A percentile compares a stretch with the other conserved stretches of the same genome.
phyloP scores from a whole-genome alignment of 2,329 filamentous ascomycete genomes.

The Epichloe scottii region DNA sequence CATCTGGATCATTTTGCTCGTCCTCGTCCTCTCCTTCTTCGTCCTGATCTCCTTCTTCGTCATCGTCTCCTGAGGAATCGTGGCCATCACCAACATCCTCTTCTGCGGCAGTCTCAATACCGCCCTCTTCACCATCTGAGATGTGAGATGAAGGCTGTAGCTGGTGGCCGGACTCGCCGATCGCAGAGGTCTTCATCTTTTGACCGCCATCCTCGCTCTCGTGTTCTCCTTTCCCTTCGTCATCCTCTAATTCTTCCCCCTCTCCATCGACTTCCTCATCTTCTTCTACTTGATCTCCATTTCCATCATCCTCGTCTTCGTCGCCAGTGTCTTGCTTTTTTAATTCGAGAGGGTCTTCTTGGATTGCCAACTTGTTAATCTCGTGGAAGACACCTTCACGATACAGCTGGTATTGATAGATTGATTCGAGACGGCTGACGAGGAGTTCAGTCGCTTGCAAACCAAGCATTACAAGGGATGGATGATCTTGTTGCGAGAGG shows the following conservation, averaged over 20 bases:
- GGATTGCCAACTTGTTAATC: conserved; percentile 64
- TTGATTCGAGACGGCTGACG: conserved; percentile 66
- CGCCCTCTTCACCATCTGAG: conserved; percentile 7
- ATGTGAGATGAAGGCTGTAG: background rate
- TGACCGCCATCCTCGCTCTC: conserved; percentile 5
- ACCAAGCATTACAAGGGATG: conserved; percentile 72
- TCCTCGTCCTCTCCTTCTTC: conserved; percentile 36
- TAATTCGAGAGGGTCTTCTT: conserved; percentile 20
- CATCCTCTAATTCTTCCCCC: background rate
- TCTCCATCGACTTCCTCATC: conserved; percentile 6
- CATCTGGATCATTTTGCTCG: conserved; percentile 39
- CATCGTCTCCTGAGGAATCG: conserved; percentile 26
- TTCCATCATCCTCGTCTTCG: conserved; percentile 8
- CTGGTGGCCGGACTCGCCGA: background rate
- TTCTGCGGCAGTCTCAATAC: conserved; percentile 20
- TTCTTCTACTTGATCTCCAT: conserved; percentile 14
- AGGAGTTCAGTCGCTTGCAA: conserved; percentile 84
- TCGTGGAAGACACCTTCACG: conserved; percentile 91
- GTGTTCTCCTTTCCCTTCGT: background rate
- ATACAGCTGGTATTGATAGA: conserved; percentile 95
- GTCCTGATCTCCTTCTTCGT: conserved; percentile 39
- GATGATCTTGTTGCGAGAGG: conserved; percentile 86
- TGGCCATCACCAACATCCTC: conserved; percentile 26
- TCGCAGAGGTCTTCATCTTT: conserved; percentile 14
- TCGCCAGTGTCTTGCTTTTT: conserved; percentile 7